Base-by-base conservation (phyloP, 352 stramenopile genomes). In the Pythium diclinum region DNA sequence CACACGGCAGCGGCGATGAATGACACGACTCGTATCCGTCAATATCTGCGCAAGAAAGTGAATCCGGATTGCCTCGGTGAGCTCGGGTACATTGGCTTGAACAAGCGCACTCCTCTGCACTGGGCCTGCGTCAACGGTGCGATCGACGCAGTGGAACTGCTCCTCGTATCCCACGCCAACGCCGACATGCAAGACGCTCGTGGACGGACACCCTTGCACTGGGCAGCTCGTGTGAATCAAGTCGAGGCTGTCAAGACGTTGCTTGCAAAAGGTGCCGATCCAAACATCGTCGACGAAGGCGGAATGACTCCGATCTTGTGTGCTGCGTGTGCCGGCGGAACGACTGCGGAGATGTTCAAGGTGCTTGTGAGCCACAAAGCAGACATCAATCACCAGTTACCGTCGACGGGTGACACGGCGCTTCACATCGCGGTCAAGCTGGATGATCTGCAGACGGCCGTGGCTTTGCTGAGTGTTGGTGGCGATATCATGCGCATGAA, bases 401-500 rank as follows among this genome's bases (percentile, higher is more conserved):
- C 73, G 14, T 77, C 72, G 1, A 87, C 81, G 17, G 85, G 85
- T 0, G 85, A 94, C 58, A 91, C 85, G 3, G 85, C 85, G 8
- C 65, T 94, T 8, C 85, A 93, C 49, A 72, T 94, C 40, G 85
- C 85, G 23, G 84, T 94, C 9, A 94, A 94, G 60, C 61, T 91
- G n/a, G 80, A 90, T 19, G 84, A 94, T 52, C 69, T 87, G 36
- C 74, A 84, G 47, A 94, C 83, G 25, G 85, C 85, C 3, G 71
- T 91, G 28, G 77, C 85, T 9, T 61, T 94, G 53, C 52, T 94
- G 53, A 89, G 82, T 54, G 73, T 89, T 32, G 84, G 84, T 21
- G 82, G 81, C 11, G 82, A 90, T 55, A 90, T 93, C 54, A 89
- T 93, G 82, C 74, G 77, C 8, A 90, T 77, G 28, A 93, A 93